phyloP scores from a whole-genome alignment of 352 stramenopile genomes.

The Phytopythium oedochilum region DNA sequence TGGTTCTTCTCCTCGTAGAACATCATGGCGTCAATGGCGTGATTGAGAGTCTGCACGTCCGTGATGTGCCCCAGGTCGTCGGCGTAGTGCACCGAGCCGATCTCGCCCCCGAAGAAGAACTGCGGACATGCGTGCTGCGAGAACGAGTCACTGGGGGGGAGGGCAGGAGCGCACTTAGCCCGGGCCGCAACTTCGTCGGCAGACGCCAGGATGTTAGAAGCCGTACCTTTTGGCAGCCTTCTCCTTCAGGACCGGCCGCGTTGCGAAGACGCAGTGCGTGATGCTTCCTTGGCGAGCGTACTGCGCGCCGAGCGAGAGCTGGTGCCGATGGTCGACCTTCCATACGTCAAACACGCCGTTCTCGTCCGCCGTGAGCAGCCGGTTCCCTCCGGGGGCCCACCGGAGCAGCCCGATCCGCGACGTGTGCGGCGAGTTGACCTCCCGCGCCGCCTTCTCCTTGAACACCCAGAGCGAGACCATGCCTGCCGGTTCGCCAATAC shows the following conservation, averaged over 20 bases:
- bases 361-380: conserved; percentile 88
- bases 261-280: conserved; percentile 86
- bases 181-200: no score
- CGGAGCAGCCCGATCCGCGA: conserved; percentile 75
- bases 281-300: conserved; percentile 86
- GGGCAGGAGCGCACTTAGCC: no score
- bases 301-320: conserved; percentile 73
- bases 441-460: conserved; percentile 60
- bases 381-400: conserved; percentile 85
- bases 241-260: conserved; percentile 29
- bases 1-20: conserved; percentile 79
- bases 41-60: conserved; percentile 83
- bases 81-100: conserved; percentile 86
- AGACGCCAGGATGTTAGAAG: not conserved
- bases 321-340: conserved; percentile 79
- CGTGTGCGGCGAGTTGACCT: conserved; percentile 82
- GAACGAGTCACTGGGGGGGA: conserved; percentile 44
- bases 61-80: conserved; percentile 92
- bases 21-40: conserved; percentile 88
- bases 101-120: conserved; percentile 94
- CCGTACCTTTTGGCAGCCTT: conserved; percentile 38
- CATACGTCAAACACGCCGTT: conserved; percentile 81
- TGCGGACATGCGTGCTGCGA: conserved; percentile 59
- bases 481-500: conserved; percentile 15
- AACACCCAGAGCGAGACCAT: conserved; percentile 84